Evolutionary conservation across 1,139 yeast species (phyloP).

Genomic region (Diutina neorugosa): DNA sequence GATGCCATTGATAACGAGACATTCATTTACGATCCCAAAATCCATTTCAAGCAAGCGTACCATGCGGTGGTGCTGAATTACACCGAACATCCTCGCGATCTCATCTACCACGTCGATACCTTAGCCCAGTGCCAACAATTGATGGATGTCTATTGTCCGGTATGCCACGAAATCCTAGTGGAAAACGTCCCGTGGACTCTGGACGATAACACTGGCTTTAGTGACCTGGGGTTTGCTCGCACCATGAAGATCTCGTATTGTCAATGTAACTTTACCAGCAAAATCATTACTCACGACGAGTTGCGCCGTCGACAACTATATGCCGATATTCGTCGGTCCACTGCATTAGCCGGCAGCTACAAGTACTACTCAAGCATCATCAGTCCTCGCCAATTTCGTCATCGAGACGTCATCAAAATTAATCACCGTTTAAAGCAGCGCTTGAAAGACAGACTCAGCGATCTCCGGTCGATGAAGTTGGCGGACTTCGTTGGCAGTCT

Average conservation of each 20-base stretch:
- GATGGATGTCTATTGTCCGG: slow-evolving; percentile 11
- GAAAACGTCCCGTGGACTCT: slow-evolving; percentile 10
- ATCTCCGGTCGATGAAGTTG: neutral
- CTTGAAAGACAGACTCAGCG: too few relatives aligned
- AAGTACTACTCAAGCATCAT: slow-evolving; percentile 7
- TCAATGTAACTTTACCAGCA: slow-evolving; percentile 6
- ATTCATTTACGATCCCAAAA: slow-evolving; percentile 12
- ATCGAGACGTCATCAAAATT: neutral
- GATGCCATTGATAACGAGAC: slow-evolving; percentile 13
- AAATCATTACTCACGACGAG: slow-evolving; percentile 11
- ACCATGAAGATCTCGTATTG: neutral
- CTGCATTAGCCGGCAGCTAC: slow-evolving; percentile 10
- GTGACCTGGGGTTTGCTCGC: slow-evolving; percentile 11
- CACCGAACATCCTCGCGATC: neutral
- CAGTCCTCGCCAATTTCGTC: neutral
- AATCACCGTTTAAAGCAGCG: neutral
- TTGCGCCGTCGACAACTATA: slow-evolving; percentile 14
- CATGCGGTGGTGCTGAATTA: neutral
- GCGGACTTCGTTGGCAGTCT: neutral
- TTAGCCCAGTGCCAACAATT: neutral
- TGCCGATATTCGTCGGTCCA: slow-evolving; percentile 10
- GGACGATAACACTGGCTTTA: slow-evolving; percentile 12
- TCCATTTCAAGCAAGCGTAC: neutral
- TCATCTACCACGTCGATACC: neutral
- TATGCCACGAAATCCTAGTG: slow-evolving; percentile 9